phyloP scores from a whole-genome alignment of 768 basidiomycete species.

The Leccinum subgranulosum region DNA sequence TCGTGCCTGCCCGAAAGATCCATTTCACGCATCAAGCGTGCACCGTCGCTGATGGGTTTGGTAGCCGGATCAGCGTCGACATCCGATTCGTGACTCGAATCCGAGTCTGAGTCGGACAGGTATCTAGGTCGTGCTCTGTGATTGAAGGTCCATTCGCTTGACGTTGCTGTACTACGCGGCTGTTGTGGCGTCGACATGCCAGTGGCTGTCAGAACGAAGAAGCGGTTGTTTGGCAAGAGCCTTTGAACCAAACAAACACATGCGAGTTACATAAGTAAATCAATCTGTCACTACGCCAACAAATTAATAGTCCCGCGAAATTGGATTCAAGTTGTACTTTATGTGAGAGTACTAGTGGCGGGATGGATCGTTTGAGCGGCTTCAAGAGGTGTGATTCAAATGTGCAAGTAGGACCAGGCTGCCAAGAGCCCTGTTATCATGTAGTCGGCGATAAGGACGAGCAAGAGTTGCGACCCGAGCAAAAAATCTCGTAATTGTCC shows the following conservation, averaged over 20 bases:
- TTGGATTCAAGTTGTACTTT: not conserved
- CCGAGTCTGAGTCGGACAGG: slow-evolving; percentile 19
- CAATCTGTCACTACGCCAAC: not conserved
- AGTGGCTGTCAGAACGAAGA: not conserved
- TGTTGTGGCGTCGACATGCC: not conserved
- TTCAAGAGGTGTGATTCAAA: not conserved
- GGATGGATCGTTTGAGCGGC: not conserved
- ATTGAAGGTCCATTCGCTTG: slow-evolving; percentile 29
- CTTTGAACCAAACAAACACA: not conserved
- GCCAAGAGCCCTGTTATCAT: not conserved
- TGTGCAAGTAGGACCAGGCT: not conserved
- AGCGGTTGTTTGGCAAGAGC: slow-evolving; percentile 11
- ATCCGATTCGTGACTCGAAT: slow-evolving; percentile 1
- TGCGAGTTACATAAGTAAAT: not conserved
- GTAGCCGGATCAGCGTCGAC: not conserved
- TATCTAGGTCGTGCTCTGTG: slow-evolving; percentile 11
- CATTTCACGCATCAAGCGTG: slow-evolving; percentile 42
- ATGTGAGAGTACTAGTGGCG: not conserved
- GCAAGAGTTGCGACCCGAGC: not conserved
- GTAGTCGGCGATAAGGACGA: not conserved
- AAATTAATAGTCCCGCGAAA: not conserved
- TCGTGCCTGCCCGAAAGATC: slow-evolving; percentile 63
- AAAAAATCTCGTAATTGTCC: not conserved
- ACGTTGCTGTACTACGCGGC: not conserved
- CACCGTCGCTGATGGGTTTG: slow-evolving; percentile 19